Evolutionary conservation across 176 grass and related monocot species (phyloP), one percentile per base, ranked within the genome.

Genomic region (Typha latifolia): DNA sequence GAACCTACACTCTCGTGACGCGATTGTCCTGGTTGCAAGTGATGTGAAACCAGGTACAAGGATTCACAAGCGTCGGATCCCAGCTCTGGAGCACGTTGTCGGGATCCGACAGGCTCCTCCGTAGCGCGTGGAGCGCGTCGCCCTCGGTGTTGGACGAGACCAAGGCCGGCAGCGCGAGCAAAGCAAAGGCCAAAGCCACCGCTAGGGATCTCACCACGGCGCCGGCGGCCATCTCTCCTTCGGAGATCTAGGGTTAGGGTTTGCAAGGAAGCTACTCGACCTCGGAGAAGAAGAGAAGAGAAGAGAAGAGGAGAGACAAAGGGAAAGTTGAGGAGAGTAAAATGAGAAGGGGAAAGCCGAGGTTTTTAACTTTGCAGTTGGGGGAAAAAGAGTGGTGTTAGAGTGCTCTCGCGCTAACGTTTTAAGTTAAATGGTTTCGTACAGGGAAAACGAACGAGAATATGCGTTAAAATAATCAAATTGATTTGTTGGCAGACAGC

Each of bases 31-130:
- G 69, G 77, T 83, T 80, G 57, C 51, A 67, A 68, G 80, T 74
- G 80, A 84, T 73, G 72, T 84, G 82, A 50, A 84, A 84, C 82
- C 82, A 84, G 49, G 76, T 84, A 57, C 82, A 84, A 26, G 82
- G 82, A 55, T 79, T 84, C 57, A 84, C 82, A 49, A 84, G 82
- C 62, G 23, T 79, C 32, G 71, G 76, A 75, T 84, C 59, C 82
- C 82, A 84, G 71, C 82, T 84, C 61, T 84, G 82, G 18, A 84
- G 73, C 15, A 75, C 75, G 53, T 79, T 84, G 68, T 63, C 62
- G 10, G 82, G 82, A 51, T 84, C 82, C 14, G 82, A 75, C 47
- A 84, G 66, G 26, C 82, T 69, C 56, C 37, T 47, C 51, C 84
- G 84, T 27, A 86, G 79, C 59, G 84, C 84, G 70, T 74, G 83